These are phyloP conservation scores for Penicillium pulvis DNA, from an alignment of 495 filamentous ascomycete genomes.

Conservation along the genomic window DNA sequence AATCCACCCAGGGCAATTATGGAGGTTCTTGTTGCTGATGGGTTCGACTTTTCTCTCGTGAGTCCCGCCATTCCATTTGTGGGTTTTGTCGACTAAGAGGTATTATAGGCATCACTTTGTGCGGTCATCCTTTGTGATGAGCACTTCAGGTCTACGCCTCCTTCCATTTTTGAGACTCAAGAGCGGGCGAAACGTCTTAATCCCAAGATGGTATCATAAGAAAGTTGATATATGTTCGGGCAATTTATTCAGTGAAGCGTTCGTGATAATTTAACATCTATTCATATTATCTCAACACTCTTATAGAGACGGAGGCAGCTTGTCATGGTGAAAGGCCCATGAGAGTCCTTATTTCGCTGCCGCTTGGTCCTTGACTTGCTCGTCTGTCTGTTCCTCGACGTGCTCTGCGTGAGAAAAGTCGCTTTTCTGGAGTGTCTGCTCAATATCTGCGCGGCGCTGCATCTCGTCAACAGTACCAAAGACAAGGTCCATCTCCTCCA, in stretches of 20 bases:
- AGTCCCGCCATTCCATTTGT: not conserved
- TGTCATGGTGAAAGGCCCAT: not conserved
- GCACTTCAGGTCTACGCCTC: not conserved
- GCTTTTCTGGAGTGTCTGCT: slow-evolving; percentile 42
- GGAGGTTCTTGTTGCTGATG: slow-evolving; percentile 20
- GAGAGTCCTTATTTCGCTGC: not conserved
- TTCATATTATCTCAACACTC: not conserved
- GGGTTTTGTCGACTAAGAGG: not conserved
- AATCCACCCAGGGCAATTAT: slow-evolving; percentile 10
- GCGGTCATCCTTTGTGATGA: slow-evolving; percentile 5
- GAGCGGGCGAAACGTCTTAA: not conserved
- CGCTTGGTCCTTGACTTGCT: not conserved
- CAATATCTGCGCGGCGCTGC: slow-evolving; percentile 41
- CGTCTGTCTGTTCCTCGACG: slow-evolving; percentile 14
- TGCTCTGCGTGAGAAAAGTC: slow-evolving; percentile 31
- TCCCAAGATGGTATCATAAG: not conserved
- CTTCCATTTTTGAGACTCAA: not conserved
- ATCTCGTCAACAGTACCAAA: slow-evolving; percentile 44
- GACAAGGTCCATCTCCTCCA: slow-evolving; percentile 54
- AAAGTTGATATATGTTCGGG: not conserved
- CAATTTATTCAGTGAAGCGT: not conserved
- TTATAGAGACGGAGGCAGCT: not conserved
- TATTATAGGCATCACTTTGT: slow-evolving; percentile 6
- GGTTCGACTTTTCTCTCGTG: slow-evolving; percentile 23
- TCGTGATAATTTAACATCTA: not conserved